A percentile compares a stretch with the other conserved stretches of the same genome.
These are phyloP conservation scores for Rugonectria rugulosa DNA, from an alignment of 2,329 filamentous ascomycete genomes.

Conservation along the genomic window DNA sequence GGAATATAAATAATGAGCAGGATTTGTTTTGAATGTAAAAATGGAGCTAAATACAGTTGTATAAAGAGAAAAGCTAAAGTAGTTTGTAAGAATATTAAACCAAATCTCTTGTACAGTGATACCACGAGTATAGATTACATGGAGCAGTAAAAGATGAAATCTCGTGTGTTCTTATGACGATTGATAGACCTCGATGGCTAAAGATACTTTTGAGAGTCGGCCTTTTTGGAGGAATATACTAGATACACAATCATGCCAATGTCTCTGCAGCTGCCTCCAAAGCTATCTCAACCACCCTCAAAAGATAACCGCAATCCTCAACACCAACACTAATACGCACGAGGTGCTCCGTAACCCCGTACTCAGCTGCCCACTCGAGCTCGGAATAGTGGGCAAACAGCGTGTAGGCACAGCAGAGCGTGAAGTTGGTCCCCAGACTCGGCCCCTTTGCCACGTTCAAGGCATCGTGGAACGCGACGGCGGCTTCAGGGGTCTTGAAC, in stretches of 20 bases:
- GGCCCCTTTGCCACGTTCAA: constrained; percentile 57
- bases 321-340: constrained; percentile 55
- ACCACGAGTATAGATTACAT: too few relatives aligned
- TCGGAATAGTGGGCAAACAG: constrained; percentile 48
- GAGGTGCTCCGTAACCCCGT: constrained; percentile 49
- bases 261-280: constrained; percentile 29
- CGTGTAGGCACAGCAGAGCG: constrained; percentile 52
- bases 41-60: too few relatives aligned
- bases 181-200: too few relatives aligned
- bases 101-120: too few relatives aligned
- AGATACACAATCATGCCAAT: too few relatives aligned
- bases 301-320: constrained; percentile 47
- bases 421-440: constrained; percentile 59
- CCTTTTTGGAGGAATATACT: too few relatives aligned
- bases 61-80: too few relatives aligned
- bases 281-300: constrained; percentile 22
- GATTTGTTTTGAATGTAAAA: too few relatives aligned
- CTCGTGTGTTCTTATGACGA: too few relatives aligned
- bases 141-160: too few relatives aligned
- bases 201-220: neutral
- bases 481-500: constrained; percentile 47
- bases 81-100: too few relatives aligned
- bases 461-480: constrained; percentile 56
- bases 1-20: too few relatives aligned
- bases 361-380: constrained; percentile 46